Evolutionary conservation across 2,329 filamentous ascomycete genomes (phyloP).

Genomic region (Calonectria hawksworthii): DNA sequence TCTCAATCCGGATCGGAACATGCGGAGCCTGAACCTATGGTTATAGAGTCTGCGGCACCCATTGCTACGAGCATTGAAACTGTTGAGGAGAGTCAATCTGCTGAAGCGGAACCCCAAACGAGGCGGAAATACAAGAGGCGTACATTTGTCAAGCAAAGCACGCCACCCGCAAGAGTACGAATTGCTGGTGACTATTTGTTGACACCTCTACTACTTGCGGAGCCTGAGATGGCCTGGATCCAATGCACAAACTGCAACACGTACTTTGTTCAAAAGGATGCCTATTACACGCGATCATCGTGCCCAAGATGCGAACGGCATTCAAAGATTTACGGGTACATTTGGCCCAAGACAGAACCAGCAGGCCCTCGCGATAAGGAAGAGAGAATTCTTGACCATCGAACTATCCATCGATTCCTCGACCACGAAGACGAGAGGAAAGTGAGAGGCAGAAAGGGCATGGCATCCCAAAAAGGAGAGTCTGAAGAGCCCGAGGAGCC

Average conservation of each 20-base stretch:
- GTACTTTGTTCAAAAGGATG: conserved; percentile 89
- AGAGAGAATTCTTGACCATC: conserved; percentile 83
- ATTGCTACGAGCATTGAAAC: conserved; percentile 44
- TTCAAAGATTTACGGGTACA: conserved; percentile 93
- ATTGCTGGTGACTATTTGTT: conserved; percentile 86
- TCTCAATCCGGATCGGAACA: conserved; percentile 21
- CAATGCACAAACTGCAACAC: conserved; percentile 87
- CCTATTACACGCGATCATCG: conserved; percentile 86
- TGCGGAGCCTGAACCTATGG: neutral
- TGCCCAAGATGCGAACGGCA: conserved; percentile 96
- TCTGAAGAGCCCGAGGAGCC: conserved; percentile 43
- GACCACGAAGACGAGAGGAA: conserved; percentile 76
- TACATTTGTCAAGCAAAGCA: conserved; percentile 51
- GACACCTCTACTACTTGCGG: conserved; percentile 80
- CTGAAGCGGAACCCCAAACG: conserved; percentile 40
- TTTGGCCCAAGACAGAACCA: conserved; percentile 95
- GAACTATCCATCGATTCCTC: conserved; percentile 89
- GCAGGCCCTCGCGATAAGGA: conserved; percentile 81
- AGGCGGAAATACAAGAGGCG: conserved; percentile 53
- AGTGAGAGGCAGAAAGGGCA: conserved; percentile 60
- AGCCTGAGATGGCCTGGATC: conserved; percentile 86
- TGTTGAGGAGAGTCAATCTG: conserved; percentile 33
- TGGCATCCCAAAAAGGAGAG: conserved; percentile 44
- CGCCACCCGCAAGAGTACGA: conserved; percentile 58
- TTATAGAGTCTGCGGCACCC: conserved; percentile 28